Evolutionary conservation across 2,329 filamentous ascomycete genomes (phyloP).

Genomic region (Botrytis aclada): DNA sequence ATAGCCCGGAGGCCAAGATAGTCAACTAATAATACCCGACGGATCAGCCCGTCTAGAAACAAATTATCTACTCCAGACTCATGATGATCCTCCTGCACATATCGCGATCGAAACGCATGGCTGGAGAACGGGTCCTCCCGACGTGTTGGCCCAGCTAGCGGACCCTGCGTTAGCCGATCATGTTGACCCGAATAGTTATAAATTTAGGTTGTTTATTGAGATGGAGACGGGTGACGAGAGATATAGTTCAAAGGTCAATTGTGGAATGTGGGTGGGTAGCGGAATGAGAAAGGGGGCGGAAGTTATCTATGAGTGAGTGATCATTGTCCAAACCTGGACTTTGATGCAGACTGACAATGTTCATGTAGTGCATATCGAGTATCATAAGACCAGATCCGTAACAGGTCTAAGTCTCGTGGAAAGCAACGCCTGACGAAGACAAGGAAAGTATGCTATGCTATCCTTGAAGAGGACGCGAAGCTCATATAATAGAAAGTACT

Average conservation of each 20-base stretch:
- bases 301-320: slow-evolving; percentile 46
- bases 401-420: background rate
- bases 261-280: slow-evolving; percentile 50
- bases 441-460: background rate
- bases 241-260: slow-evolving; percentile 49
- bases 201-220: slow-evolving; percentile 49
- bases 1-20: slow-evolving; percentile 41
- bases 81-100: slow-evolving; percentile 46
- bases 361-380: slow-evolving; percentile 27
- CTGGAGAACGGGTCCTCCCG: slow-evolving; percentile 47
- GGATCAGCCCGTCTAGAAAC: slow-evolving; percentile 43
- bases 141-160: slow-evolving; percentile 34
- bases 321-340: background rate
- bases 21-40: slow-evolving; percentile 37
- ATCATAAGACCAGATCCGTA: background rate
- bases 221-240: slow-evolving; percentile 51
- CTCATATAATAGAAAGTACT: background rate
- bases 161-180: slow-evolving; percentile 32
- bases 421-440: background rate
- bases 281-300: slow-evolving; percentile 47
- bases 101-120: slow-evolving; percentile 49
- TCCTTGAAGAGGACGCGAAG: background rate
- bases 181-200: slow-evolving; percentile 40
- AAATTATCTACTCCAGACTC: slow-evolving; percentile 49
- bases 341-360: slow-evolving; percentile 5